Conservation (phyloP, 2,329 filamentous ascomycete genomes). For the Diaporthe longicolla region DNA sequence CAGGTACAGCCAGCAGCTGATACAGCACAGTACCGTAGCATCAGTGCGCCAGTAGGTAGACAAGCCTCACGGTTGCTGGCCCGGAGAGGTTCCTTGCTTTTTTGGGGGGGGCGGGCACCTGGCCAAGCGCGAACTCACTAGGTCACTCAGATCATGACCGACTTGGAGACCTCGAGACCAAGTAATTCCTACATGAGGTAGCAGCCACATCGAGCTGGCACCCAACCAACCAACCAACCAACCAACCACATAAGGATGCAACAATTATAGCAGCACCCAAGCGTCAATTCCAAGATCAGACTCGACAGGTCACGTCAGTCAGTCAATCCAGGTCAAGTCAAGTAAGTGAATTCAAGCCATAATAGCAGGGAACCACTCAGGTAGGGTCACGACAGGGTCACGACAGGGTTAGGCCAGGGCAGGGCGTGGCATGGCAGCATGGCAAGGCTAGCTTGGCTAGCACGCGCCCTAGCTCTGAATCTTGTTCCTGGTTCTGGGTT, state of each 20-base stretch:
- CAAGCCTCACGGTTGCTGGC: conserved; percentile 1
- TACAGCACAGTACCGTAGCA: conserved; percentile 4
- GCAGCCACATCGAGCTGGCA: conserved; percentile 1
- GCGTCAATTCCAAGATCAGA: not conserved
- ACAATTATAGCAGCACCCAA: not conserved
- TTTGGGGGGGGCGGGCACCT: conserved; percentile 4
- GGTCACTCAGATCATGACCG: not conserved
- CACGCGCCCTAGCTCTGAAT: conserved; percentile 10
- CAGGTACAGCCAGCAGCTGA: conserved; percentile 12
- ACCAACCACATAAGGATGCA: not conserved
- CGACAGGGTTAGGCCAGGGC: not conserved
- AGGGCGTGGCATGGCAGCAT: not conserved
- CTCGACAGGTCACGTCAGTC: conserved; percentile 1
- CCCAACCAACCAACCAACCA: not conserved
- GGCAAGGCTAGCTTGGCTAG: not conserved
- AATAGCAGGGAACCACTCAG: too few species aligned
- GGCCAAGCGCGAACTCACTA: not conserved
- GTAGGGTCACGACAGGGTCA: too few species aligned
- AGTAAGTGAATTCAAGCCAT: not conserved
- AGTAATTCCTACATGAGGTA: not conserved
- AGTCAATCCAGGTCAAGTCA: not conserved
- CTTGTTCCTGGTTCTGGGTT: conserved; percentile 11
- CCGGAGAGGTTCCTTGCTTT: conserved; percentile 27
- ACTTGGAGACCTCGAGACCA: not conserved
- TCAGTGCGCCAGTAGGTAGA: not conserved